A percentile compares a stretch with the other conserved stretches of the same genome.
phyloP scores from a whole-genome alignment of 2,329 filamentous ascomycete species.

The Fusarium miscanthi region DNA sequence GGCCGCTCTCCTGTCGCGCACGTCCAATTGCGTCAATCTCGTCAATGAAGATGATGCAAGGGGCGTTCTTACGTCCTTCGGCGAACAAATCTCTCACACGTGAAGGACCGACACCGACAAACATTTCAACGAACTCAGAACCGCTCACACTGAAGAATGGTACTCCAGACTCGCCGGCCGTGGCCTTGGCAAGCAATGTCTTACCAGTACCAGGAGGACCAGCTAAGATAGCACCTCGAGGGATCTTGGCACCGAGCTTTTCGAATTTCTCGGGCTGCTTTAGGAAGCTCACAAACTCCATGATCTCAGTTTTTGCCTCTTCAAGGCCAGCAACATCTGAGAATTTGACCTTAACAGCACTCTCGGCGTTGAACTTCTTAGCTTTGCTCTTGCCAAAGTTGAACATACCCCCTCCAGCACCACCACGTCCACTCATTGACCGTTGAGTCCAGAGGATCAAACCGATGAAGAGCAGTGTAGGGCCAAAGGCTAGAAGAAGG shows the following conservation, averaged over 20 bases:
- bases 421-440: conserved; percentile 76
- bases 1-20: conserved; percentile 81
- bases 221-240: conserved; percentile 93
- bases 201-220: conserved; percentile 99
- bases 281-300: conserved; percentile 98
- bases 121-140: conserved; percentile 99
- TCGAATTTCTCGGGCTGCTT: conserved; percentile 94
- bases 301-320: conserved; percentile 97
- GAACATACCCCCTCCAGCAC: conserved; percentile 81
- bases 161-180: conserved; percentile 94
- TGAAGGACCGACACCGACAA: conserved; percentile 97
- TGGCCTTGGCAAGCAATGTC: conserved; percentile 95
- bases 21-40: conserved; percentile 98
- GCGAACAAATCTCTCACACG: conserved; percentile 94
- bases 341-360: conserved; percentile 96
- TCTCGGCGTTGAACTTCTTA: conserved; percentile 98
- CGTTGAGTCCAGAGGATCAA: conserved; percentile 83
- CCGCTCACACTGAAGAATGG: conserved; percentile 99
- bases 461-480: conserved; percentile 87
- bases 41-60: conserved; percentile 99
- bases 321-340: conserved; percentile 97
- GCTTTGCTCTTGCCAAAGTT: conserved; percentile 96
- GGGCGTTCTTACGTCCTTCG: conserved; percentile 93
- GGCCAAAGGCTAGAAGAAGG: conserved; percentile 81
- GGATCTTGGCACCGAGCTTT: conserved; percentile 96